Evolutionary conservation across 1,139 yeast species (phyloP), one percentile per base, ranked within the genome.

Genomic region (Zygoascus sp.): DNA sequence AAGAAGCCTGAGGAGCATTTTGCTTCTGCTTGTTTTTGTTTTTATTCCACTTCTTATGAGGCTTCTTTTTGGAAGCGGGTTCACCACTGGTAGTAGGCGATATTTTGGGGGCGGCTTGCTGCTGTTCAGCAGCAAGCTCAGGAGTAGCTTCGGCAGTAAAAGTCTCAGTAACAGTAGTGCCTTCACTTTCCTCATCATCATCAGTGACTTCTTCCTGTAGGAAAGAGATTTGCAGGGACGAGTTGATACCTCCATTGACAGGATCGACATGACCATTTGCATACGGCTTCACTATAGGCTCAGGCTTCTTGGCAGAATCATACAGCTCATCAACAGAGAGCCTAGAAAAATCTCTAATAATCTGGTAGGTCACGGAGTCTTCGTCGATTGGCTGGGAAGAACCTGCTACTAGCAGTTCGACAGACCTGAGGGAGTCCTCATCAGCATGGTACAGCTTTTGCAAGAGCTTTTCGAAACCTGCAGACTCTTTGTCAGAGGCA

Each of bases 381-480:
- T 54, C 61, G 7, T 52, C 53, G 4, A 66, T 61, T 4, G 55
- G 50, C 34, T 57, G 60, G 5, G 52, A 53, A 2, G 52, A 46
- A n/a, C 65, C 70, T 3, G 50, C 47, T 17, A 44, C 51, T 42
- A 67, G 58, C 44, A 58, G 57, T 27, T 54, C 61, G n/a, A 64
- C 59, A n/a, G 66, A 63, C 15, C 50, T 59, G 13, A 66, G 51
- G 1, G 70, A 58, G 0, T 56, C 46, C 9, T 63, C 67, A 37
- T 65, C 66, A 10, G 69, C 72, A 9, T 49, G 48, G 47, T 67
- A 67, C 16, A 67, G 58, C 40, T 51, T 45, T 35, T 58, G 59
- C 45, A 67, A 54, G 44, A 67, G 51, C 32, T 52, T 52, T 50
- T 66, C 70, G 28, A 65, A 55, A 3, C 67, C 69, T n/a, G 53